Evolutionary conservation across 805 yeast species (phyloP).

Genomic region (Metschnikowia shivogae): DNA sequence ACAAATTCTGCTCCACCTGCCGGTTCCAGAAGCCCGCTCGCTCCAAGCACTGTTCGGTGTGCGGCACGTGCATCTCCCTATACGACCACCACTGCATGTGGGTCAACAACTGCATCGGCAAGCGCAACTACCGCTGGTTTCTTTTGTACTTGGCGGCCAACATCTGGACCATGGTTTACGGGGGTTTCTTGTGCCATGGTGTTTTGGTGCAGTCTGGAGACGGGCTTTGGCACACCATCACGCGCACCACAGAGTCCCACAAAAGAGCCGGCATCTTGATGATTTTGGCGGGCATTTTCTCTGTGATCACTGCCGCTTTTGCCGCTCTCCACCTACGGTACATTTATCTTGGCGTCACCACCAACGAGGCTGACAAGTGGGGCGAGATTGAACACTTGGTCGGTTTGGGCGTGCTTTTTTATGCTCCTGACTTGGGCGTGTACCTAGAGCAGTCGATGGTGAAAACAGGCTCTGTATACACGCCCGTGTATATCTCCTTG

Average conservation of each 20-base stretch:
- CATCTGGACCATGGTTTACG: conserved; percentile 36
- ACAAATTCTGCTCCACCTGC: conserved; percentile 47
- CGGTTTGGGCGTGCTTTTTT: conserved; percentile 12
- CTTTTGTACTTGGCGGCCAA: conserved; percentile 48
- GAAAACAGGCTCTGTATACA: conserved; percentile 10
- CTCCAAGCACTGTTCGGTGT: conserved; percentile 61
- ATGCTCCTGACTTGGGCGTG: conserved; percentile 8
- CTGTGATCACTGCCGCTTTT: conserved; percentile 40
- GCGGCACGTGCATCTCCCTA: conserved; percentile 47
- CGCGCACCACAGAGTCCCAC: conserved; percentile 28
- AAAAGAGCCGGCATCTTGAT: conserved; percentile 42
- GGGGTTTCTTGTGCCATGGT: conserved; percentile 30
- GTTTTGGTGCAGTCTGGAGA: background rate
- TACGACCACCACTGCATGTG: conserved; percentile 63
- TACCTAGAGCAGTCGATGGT: conserved; percentile 23
- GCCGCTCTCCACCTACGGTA: conserved; percentile 35
- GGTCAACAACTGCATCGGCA: conserved; percentile 74
- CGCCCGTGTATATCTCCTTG: conserved; percentile 27
- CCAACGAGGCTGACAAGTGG: conserved; percentile 76
- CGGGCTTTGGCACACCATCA: conserved; percentile 21
- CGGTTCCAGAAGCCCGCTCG: conserved; percentile 49
- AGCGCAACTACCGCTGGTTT: conserved; percentile 60
- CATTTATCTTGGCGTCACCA: conserved; percentile 64
- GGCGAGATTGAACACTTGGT: conserved; percentile 43
- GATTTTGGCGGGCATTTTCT: conserved; percentile 42